Base-by-base conservation (phyloP, 2,329 filamentous ascomycete species). In the Fusarium sp. region DNA sequence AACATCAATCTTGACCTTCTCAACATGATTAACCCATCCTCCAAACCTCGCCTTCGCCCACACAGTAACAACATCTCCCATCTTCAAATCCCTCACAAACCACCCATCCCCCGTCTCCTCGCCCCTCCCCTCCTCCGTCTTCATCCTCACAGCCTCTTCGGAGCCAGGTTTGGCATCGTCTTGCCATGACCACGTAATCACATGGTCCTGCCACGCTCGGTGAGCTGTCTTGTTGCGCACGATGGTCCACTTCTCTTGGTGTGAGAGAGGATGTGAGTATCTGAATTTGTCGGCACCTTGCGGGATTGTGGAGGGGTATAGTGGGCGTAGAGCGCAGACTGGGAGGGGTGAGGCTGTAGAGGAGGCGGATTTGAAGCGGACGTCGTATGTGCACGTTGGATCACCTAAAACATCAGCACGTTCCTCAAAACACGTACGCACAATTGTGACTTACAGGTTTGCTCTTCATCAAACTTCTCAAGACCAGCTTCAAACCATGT, bases 401-500 rank as follows among this genome's bases (percentile, higher is more conserved):
- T 77, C 73, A 37, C 77, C 77, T 78, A 27, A 3, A 25, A 18
- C 6, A 43, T 72, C 11, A 70, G 56, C 10, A 39, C 6, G 14
- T 6, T 0, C 4, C 3, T n/a, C 0, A 17, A 7, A n/a, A 35
- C 6, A 13, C n/a, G 8, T 1, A 8, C 3, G 8, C 2, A 8
- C 3, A 15, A 2, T 15, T 5, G 17, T 1, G 4, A 64, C 77
- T 69, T 65, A 78, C 78, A 77, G 8, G 50, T 61, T 14, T 69
- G 68, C 17, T 69, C 70, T 20, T 78, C 78, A 42, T 85, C 83
- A 46, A 87, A 84, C 5, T 81, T 81, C 75, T 90, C 88, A 17
- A 88, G 73, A 0, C 88, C 88, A 17, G 82, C 86, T 55, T 90
- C 88, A 59, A 90, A 89, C 88, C 88, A 91, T 0, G 88, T 88